phyloP scores from a whole-genome alignment of 371 early-diverging fungal species.

The Apophysomyces sp. region DNA sequence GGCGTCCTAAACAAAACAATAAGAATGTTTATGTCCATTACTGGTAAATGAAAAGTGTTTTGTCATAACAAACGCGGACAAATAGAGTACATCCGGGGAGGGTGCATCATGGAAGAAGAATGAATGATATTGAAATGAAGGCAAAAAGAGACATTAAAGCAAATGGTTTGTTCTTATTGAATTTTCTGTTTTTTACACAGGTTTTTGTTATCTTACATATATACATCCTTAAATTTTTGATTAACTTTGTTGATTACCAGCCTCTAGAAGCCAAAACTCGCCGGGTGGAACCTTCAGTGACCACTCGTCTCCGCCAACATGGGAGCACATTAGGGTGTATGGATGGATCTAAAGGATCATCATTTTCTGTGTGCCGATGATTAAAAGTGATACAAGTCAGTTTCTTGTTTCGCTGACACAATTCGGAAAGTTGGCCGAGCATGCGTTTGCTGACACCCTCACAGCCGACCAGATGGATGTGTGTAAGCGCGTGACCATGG shows the following conservation, averaged over 20 bases:
- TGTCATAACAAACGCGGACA: neutral
- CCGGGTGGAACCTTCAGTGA: neutral
- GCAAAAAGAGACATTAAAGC: neutral
- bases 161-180: neutral
- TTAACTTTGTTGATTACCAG: neutral
- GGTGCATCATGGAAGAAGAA: too few relatives aligned
- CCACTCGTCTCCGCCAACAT: conserved; percentile 1
- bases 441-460: conserved; percentile 18
- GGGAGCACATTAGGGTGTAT: neutral
- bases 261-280: neutral
- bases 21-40: neutral
- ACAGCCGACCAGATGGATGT: conserved; percentile 24
- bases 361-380: conserved; percentile 3
- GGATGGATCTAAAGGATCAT: neutral
- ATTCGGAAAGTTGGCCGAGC: conserved; percentile 19
- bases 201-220: neutral
- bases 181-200: neutral
- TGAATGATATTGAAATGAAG: neutral
- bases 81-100: neutral
- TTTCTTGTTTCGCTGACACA: conserved; percentile 16
- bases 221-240: neutral
- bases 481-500: conserved; percentile 14
- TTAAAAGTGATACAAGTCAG: conserved; percentile 22
- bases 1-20: neutral
- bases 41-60: neutral